These are phyloP conservation scores for Venturia aucupariae DNA, from an alignment of 2,329 filamentous ascomycete species.

Conservation along the genomic window DNA sequence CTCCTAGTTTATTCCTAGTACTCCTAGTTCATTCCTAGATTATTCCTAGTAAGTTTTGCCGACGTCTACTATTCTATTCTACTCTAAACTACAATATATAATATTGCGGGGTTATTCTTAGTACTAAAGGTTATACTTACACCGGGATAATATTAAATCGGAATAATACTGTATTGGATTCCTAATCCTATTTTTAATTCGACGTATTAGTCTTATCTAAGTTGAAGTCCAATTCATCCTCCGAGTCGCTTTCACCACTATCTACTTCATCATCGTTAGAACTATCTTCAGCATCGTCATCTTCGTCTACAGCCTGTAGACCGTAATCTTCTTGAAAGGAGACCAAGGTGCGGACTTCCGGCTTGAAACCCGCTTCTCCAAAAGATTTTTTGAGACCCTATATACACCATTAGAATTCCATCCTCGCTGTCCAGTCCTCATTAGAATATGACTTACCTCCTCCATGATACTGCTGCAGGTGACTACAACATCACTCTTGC, in stretches of 20 bases:
- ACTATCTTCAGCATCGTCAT: conserved; percentile 48
- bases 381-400: conserved; percentile 71
- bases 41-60: no score
- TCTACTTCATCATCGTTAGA: conserved; percentile 39
- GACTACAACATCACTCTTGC: conserved; percentile 74
- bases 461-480: conserved; percentile 80
- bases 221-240: no score
- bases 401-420: neutral
- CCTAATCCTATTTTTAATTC: no score
- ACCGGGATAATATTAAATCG: no score
- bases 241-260: conserved; percentile 43
- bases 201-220: no score
- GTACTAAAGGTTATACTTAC: no score
- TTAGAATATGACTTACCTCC: conserved; percentile 52
- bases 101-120: no score
- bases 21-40: no score
- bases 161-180: no score
- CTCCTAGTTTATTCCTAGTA: no score
- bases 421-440: conserved; percentile 16
- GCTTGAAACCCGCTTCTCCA: conserved; percentile 66
- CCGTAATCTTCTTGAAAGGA: conserved; percentile 90
- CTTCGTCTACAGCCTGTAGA: conserved; percentile 53
- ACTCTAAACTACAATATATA: no score
- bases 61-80: no score
- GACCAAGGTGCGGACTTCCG: conserved; percentile 61